Evolutionary conservation across 257 asterid genomes (phyloP).

Genomic region (Schizonepeta tenuifolia): DNA sequence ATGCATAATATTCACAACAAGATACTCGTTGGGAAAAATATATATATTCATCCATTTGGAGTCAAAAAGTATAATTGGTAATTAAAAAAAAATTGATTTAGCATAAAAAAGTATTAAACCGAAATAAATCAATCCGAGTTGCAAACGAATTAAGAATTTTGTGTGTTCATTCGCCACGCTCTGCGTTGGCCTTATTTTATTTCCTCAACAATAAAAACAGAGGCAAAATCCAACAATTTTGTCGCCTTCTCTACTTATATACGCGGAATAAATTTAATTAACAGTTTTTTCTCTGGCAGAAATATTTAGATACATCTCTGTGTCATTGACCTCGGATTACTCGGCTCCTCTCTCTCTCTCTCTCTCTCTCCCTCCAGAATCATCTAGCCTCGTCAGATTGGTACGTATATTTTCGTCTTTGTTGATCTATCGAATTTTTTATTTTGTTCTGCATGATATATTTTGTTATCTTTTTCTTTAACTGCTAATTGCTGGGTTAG

Average conservation of each 20-base stretch:
- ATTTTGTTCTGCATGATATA: background rate
- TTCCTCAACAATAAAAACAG: conserved; percentile 14
- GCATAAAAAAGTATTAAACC: too few relatives aligned
- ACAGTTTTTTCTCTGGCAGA: conserved; percentile 19
- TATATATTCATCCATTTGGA: too few relatives aligned
- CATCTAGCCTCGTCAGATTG: conserved; percentile 38
- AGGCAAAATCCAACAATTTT: conserved; percentile 14
- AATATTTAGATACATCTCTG: conserved; percentile 26
- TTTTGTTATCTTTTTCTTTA: background rate
- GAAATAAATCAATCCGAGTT: too few relatives aligned
- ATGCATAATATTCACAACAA: too few relatives aligned
- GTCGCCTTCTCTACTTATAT: conserved; percentile 5
- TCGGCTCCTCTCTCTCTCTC: conserved; percentile 35
- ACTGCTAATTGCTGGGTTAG: conserved; percentile 12
- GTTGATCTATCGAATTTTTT: background rate
- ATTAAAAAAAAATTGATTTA: too few relatives aligned
- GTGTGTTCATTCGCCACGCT: conserved; percentile 19
- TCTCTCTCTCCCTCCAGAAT: conserved; percentile 34
- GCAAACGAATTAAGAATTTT: too few relatives aligned
- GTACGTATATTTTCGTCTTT: conserved; percentile 17
- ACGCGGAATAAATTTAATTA: background rate
- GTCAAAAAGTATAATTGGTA: too few relatives aligned
- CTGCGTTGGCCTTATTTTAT: conserved; percentile 10
- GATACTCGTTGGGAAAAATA: too few relatives aligned
- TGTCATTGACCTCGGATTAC: conserved; percentile 42